phyloP scores from a whole-genome alignment of 495 filamentous ascomycete species.

The Sabuloglossum arenarium region DNA sequence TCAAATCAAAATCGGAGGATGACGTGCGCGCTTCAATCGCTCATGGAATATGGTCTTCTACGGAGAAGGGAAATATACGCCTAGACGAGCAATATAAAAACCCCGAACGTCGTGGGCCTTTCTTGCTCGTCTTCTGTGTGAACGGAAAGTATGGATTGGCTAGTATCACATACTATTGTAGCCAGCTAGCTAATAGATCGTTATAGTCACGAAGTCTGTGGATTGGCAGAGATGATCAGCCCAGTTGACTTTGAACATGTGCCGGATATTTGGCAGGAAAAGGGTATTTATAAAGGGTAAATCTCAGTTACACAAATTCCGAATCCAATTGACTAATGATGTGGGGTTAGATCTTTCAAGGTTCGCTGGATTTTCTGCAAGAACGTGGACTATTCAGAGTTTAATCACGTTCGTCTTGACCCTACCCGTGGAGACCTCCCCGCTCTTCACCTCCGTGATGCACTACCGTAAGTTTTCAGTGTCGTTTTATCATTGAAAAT shows the following conservation, averaged over 20 bases:
- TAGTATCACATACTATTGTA: neutral
- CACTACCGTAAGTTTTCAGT: neutral
- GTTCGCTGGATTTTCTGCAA: neutral
- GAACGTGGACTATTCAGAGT: neutral
- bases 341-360: neutral
- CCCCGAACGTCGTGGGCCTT: neutral
- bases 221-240: conserved; percentile 1
- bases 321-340: neutral
- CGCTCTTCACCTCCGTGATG: neutral
- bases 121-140: neutral
- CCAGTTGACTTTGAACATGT: neutral
- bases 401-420: neutral
- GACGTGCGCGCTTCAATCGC: neutral
- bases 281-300: neutral
- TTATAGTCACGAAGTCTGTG: neutral
- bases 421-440: neutral
- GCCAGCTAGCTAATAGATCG: neutral
- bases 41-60: neutral
- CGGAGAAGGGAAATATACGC: neutral
- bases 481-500: neutral
- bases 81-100: neutral
- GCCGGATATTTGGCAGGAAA: neutral
- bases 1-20: neutral
- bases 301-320: neutral
- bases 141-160: neutral